Evolutionary conservation across 2,329 filamentous ascomycete species (phyloP).

Genomic region (Tolypocladium nubicola): DNA sequence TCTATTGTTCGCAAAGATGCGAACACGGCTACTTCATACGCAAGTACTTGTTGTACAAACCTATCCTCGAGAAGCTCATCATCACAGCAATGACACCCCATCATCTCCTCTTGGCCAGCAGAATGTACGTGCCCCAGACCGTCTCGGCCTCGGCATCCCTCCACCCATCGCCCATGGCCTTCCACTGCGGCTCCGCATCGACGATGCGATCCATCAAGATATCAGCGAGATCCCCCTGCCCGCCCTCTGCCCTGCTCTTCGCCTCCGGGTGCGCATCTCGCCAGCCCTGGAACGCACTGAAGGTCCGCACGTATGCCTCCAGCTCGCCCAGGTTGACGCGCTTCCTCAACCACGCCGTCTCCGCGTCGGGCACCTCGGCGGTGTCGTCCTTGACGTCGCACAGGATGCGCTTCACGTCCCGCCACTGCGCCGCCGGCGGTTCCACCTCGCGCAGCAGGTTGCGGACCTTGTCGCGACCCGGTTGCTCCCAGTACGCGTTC

Average conservation of each 20-base stretch:
- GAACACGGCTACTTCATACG: no score
- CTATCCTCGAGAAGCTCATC: neutral
- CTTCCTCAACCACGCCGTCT: conserved; percentile 38
- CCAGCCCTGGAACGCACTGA: conserved; percentile 50
- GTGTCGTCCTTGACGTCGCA: conserved; percentile 43
- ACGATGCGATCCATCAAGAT: conserved; percentile 49
- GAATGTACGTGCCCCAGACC: conserved; percentile 51
- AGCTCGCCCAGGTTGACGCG: conserved; percentile 44
- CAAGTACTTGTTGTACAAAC: no score
- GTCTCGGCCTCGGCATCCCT: conserved; percentile 41
- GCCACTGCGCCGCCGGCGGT: conserved; percentile 41
- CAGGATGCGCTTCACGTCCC: conserved; percentile 38
- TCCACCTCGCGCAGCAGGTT: conserved; percentile 38
- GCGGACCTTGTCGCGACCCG: conserved; percentile 44
- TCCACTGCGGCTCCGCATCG: conserved; percentile 41
- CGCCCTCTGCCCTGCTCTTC: conserved; percentile 40
- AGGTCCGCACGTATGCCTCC: conserved; percentile 52
- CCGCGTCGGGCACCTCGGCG: conserved; percentile 18
- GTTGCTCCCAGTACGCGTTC: conserved; percentile 51
- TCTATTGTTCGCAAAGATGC: neutral
- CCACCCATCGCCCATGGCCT: conserved; percentile 36
- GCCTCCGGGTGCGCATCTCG: conserved; percentile 39
- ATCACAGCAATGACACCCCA: neutral
- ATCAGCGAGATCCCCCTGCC: conserved; percentile 51
- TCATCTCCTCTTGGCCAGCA: conserved; percentile 39